phyloP scores from a whole-genome alignment of 768 basidiomycete species.

The Auriscalpium microsporum region DNA sequence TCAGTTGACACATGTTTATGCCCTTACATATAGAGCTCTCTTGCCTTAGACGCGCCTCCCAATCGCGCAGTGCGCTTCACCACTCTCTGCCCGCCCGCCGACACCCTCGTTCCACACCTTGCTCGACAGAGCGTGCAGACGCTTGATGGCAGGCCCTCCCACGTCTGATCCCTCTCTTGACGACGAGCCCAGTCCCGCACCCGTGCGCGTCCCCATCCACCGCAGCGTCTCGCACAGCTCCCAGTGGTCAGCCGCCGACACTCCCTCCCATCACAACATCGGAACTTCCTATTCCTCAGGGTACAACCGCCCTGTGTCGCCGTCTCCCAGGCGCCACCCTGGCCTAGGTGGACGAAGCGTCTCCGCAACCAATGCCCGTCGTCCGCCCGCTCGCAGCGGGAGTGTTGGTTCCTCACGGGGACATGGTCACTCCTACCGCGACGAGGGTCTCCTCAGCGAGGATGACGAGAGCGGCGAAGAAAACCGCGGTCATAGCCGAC shows the following conservation, averaged over 20 bases:
- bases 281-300: conserved; percentile 59
- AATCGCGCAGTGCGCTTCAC: not conserved
- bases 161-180: not conserved
- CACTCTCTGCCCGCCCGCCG: not conserved
- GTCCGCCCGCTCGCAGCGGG: conserved; percentile 39
- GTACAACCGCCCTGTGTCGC: conserved; percentile 32
- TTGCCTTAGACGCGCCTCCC: not conserved
- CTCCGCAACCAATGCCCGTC: conserved; percentile 40
- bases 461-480: conserved; percentile 26
- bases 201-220: conserved; percentile 25
- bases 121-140: not conserved
- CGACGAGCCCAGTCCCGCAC: conserved; percentile 13
- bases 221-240: conserved; percentile 45
- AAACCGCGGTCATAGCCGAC: conserved; percentile 26
- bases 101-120: not conserved
- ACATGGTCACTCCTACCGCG: conserved; percentile 32
- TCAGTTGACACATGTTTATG: not conserved
- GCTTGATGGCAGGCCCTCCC: conserved; percentile 3
- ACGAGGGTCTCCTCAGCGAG: conserved; percentile 10
- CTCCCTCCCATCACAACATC: conserved; percentile 56
- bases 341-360: conserved; percentile 37
- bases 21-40: not conserved
- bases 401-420: conserved; percentile 54
- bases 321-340: conserved; percentile 34
- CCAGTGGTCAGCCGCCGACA: conserved; percentile 49